These are phyloP conservation scores for Fagus sylvatica DNA, from an alignment of 306 rosid species.

Conservation along the genomic window DNA sequence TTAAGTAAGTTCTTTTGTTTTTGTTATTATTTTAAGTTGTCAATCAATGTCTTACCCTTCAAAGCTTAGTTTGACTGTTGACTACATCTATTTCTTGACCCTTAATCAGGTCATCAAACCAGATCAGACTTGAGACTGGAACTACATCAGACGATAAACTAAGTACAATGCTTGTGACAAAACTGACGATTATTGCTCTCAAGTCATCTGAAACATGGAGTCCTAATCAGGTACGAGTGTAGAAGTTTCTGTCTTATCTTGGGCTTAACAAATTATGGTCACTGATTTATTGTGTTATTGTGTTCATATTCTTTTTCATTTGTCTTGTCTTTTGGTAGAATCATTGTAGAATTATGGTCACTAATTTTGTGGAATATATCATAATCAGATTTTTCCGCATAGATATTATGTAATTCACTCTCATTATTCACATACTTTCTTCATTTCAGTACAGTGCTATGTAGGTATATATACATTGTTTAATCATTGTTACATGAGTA, in stretches of 20 bases:
- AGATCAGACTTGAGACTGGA: background rate
- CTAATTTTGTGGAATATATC: too few species aligned
- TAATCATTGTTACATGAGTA: background rate
- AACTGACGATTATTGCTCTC: too few species aligned
- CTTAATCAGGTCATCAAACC: background rate
- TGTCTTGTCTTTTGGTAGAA: too few species aligned
- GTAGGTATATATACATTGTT: background rate
- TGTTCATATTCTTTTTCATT: too few species aligned
- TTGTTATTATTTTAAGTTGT: background rate
- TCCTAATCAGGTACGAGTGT: too few species aligned
- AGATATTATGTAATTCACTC: background rate
- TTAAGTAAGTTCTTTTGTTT: conserved; percentile 15
- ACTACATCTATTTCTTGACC: background rate
- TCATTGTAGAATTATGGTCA: too few species aligned
- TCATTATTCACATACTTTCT: background rate
- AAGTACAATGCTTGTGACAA: too few species aligned
- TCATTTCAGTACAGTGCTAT: background rate
- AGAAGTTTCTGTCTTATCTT: too few species aligned
- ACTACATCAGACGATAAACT: background rate
- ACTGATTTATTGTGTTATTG: too few species aligned
- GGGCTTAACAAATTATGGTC: too few species aligned
- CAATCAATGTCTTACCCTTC: background rate
- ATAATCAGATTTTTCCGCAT: background rate
- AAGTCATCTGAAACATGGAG: too few species aligned
- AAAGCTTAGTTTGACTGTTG: background rate